Evolutionary conservation across 73 alveolate species (phyloP), one percentile per base, ranked within the genome.

Genomic region (Effrenium voratum): DNA sequence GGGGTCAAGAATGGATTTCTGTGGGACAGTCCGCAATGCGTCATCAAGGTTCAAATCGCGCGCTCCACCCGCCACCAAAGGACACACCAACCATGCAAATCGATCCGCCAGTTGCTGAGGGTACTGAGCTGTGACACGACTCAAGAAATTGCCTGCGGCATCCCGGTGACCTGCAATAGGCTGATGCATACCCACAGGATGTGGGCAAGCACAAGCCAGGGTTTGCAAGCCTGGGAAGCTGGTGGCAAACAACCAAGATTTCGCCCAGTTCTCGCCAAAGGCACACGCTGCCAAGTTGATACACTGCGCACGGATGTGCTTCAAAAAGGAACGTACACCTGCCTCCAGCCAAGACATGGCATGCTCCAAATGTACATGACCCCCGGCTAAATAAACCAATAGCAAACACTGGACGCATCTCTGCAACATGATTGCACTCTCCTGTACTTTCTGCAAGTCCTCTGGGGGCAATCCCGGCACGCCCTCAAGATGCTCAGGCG

Each of bases 231-330:
- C 41, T 13, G 40, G 57, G 88, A 41, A 44, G 38, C 55, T 12
- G 36, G 66, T 43, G 19, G 88, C 88, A 43, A 77, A 77, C 5
- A 77, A 2, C 88, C 88, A 77, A 2, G 59, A 13, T 43, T 77
- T 77, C 16, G 36, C 13, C 88, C 57, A 43, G 63, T 77, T 30
- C 30, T 3, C 34, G 6, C 63, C 88, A 16, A 77, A 40, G 16
- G 13, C 41, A 36, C 88, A 77, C 5, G 88, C 88, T 6, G 88
- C 88, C 36, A 77, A 19, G 63, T 77, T n/a, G 30, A 77, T 77
- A 46, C 57, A 45, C 12, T 3, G 22, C 2, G 41, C 34, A 15
- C 41, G 52, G 13, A 41, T 19, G 43, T 22, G 19, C 43, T 28
- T 22, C 36, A 77, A 3, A 15, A n/a, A 77, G 15, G 8, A 40